Percentiles rank a stretch among this genome's conserved stretches.
These are phyloP conservation scores for Moesziomyces aphidis DNA, from an alignment of 1,284 basidiomycete genomes.

Conservation along the genomic window DNA sequence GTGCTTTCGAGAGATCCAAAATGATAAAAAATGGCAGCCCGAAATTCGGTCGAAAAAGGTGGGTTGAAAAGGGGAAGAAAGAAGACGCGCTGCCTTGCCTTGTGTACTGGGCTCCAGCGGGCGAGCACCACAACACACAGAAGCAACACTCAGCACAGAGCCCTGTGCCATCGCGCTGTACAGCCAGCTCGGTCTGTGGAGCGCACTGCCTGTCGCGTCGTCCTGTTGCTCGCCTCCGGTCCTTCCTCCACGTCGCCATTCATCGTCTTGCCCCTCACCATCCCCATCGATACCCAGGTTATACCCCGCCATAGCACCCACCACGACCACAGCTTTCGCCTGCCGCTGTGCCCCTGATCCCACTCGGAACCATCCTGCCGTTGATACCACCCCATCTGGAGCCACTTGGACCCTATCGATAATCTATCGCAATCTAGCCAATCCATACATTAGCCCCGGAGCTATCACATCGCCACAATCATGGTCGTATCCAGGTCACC, in stretches of 20 bases:
- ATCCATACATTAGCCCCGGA: not conserved
- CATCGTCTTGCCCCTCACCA: not conserved
- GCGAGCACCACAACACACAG: not conserved
- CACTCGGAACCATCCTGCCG: too few species aligned
- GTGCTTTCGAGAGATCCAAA: not conserved
- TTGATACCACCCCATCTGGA: too few species aligned
- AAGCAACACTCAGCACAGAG: not conserved
- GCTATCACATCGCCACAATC: not conserved
- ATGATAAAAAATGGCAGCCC: not conserved
- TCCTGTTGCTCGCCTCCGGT: not conserved
- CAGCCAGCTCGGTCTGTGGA: too few species aligned
- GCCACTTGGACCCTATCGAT: not conserved
- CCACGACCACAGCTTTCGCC: too few species aligned
- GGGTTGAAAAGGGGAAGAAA: not conserved
- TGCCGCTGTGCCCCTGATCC: too few species aligned
- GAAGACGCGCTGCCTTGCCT: too few species aligned
- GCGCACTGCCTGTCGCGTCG: too few species aligned
- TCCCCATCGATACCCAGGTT: not conserved
- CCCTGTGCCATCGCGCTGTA: not conserved
- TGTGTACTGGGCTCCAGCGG: too few species aligned
- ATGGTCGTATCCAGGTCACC: conserved; percentile 44
- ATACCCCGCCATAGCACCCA: not conserved
- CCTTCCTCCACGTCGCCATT: not conserved
- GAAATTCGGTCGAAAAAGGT: not conserved
- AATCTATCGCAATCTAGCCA: not conserved